Evolutionary conservation across 805 yeast species (phyloP).

Genomic region (Candida dendrica): DNA sequence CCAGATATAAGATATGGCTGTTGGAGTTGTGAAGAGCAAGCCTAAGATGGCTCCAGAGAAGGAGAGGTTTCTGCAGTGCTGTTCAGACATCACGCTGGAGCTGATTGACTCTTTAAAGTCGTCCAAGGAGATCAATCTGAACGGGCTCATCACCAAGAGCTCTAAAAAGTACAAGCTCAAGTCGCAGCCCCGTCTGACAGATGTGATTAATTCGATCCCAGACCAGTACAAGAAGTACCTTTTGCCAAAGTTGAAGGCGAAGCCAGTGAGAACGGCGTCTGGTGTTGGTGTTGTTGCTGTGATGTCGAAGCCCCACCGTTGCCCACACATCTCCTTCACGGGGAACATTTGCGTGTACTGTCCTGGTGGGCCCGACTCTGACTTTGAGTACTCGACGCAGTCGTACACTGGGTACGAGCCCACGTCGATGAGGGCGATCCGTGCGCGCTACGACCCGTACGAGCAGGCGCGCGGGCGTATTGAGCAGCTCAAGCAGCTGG

Average conservation of each 20-base stretch:
- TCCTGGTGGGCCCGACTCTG: constrained; percentile 99
- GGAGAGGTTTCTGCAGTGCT: constrained; percentile 87
- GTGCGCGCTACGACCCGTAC: constrained; percentile 97
- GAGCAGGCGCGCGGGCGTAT: constrained; percentile 98
- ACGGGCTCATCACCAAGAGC: constrained; percentile 77
- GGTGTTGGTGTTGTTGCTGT: constrained; percentile 99
- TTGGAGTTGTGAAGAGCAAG: constrained; percentile 30
- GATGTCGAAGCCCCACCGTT: constrained; percentile 98
- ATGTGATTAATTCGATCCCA: constrained; percentile 90
- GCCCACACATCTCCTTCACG: constrained; percentile 98
- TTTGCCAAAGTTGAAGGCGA: constrained; percentile 92
- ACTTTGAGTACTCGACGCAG: constrained; percentile 96
- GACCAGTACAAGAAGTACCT: constrained; percentile 90
- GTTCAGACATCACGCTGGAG: constrained; percentile 86
- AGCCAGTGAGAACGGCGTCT: constrained; percentile 96
- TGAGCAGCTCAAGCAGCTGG: constrained; percentile 90
- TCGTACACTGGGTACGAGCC: constrained; percentile 98
- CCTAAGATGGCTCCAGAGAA: constrained; percentile 81
- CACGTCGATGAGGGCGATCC: constrained; percentile 97
- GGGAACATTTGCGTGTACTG: constrained; percentile 98
- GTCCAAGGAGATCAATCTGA: constrained; percentile 76
- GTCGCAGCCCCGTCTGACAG: constrained; percentile 91
- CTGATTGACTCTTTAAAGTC: constrained; percentile 69
- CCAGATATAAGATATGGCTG: constrained; percentile 16
- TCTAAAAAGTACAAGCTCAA: constrained; percentile 89